Percentiles rank a stretch among this genome's conserved stretches.
These are phyloP conservation scores for Xylaria scruposa DNA, from an alignment of 495 filamentous ascomycete genomes.

Conservation along the genomic window DNA sequence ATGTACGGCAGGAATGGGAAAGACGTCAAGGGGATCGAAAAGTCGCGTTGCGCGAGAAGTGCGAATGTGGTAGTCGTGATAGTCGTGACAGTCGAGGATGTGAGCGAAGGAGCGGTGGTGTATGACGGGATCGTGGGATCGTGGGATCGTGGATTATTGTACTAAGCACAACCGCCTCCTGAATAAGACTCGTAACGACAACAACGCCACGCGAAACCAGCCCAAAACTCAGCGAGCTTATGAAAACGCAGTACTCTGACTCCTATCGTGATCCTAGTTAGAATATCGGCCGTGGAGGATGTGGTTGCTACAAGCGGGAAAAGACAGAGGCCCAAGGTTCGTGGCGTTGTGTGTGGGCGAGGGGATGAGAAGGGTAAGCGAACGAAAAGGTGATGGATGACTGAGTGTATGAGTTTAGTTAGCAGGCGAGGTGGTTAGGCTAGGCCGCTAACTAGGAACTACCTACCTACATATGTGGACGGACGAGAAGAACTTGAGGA, in stretches of 20 bases:
- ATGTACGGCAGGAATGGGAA: conserved; percentile 30
- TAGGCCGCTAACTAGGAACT: neutral
- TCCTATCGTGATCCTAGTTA: neutral
- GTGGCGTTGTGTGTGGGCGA: conserved; percentile 11
- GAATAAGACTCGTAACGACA: neutral
- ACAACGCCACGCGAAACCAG: conserved; percentile 22
- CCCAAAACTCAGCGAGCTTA: neutral
- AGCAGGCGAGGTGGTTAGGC: conserved; percentile 1
- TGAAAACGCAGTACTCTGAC: neutral
- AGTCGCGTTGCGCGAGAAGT: neutral
- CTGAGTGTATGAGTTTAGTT: neutral
- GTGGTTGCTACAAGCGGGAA: too few relatives aligned
- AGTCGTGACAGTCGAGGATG: conserved; percentile 10
- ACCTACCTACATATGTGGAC: neutral
- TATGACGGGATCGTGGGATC: neutral
- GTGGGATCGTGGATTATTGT: conserved; percentile 17
- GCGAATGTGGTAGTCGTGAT: neutral
- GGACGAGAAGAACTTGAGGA: neutral
- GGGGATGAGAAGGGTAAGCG: conserved; percentile 7
- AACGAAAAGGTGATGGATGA: neutral
- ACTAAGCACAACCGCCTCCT: conserved; percentile 9
- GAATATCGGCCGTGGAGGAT: neutral
- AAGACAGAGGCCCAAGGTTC: neutral
- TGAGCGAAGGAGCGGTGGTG: neutral
- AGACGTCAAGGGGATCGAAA: neutral